A percentile compares a stretch with the other conserved stretches of the same genome.
Evolutionary conservation across 768 basidiomycete genomes (phyloP).

Genomic region (Neoboletus magnificus): DNA sequence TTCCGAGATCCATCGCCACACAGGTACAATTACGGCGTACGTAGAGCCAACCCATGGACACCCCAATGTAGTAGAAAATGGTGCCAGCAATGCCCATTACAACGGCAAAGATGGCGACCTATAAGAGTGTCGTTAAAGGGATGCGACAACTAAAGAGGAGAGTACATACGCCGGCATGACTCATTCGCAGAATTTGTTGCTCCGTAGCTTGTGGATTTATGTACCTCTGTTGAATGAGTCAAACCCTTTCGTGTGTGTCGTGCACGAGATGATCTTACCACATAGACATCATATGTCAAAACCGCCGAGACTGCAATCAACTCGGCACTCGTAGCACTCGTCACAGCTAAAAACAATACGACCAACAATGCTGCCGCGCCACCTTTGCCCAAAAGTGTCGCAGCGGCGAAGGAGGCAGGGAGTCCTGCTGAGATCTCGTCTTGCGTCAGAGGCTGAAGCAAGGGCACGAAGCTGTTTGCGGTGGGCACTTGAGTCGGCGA

Average conservation of each 20-base stretch:
- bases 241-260: background rate
- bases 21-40: conserved; percentile 40
- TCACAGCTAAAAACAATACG: conserved; percentile 84
- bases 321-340: conserved; percentile 83
- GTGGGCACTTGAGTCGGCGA: conserved; percentile 37
- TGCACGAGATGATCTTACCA: conserved; percentile 37
- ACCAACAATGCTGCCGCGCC: conserved; percentile 79
- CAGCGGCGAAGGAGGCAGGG: conserved; percentile 79
- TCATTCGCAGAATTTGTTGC: conserved; percentile 62
- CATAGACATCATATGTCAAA: conserved; percentile 84
- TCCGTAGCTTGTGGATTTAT: conserved; percentile 82
- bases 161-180: conserved; percentile 56
- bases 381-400: conserved; percentile 72
- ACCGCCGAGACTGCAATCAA: conserved; percentile 86
- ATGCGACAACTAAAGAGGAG: background rate
- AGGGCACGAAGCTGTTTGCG: conserved; percentile 47
- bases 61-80: conserved; percentile 87
- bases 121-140: background rate
- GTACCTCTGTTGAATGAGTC: conserved; percentile 47
- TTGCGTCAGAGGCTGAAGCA: conserved; percentile 40
- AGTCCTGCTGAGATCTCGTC: conserved; percentile 86
- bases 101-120: conserved; percentile 69
- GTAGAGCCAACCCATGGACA: conserved; percentile 93
- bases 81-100: conserved; percentile 81
- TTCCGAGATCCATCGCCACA: background rate